Conservation (phyloP, 1,284 basidiomycete species). For the Coniferiporia weirii region DNA sequence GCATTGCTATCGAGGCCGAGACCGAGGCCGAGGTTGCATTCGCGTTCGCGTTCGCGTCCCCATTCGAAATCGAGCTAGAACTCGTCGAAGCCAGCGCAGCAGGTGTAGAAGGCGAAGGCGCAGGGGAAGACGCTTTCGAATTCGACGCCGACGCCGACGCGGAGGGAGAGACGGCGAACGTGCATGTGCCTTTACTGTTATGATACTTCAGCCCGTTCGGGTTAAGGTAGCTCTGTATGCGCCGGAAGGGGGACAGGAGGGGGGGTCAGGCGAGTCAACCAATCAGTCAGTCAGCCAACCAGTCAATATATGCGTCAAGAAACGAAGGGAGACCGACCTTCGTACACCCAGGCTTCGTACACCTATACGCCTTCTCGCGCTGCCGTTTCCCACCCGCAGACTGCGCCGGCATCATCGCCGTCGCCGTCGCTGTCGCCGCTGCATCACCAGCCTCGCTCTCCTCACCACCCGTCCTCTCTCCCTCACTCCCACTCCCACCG, state of each 20-base stretch:
- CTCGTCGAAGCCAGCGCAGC: no score
- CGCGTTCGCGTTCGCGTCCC: no score
- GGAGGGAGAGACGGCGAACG: conserved; percentile 24
- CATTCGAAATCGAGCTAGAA: no score
- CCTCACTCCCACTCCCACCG: no score
- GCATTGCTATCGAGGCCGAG: no score
- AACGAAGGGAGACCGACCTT: conserved; percentile 34
- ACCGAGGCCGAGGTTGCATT: no score
- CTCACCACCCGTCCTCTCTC: no score
- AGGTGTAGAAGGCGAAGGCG: neutral
- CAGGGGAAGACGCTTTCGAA: no score
- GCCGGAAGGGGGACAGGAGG: no score
- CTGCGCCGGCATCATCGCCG: neutral
- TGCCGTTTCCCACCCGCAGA: neutral
- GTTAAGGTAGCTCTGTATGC: conserved; percentile 43
- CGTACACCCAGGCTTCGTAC: conserved; percentile 36
- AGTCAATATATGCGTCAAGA: no score
- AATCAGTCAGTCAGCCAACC: neutral
- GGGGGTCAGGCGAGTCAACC: no score
- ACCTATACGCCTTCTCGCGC: conserved; percentile 35
- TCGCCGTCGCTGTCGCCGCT: neutral
- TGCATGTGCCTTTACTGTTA: conserved; percentile 55
- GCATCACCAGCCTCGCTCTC: neutral
- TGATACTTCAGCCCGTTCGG: conserved; percentile 62
- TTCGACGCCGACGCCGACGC: no score